Evolutionary conservation across 1,284 basidiomycete species (phyloP).

Genomic region (Sanghuangporus weigelae): DNA sequence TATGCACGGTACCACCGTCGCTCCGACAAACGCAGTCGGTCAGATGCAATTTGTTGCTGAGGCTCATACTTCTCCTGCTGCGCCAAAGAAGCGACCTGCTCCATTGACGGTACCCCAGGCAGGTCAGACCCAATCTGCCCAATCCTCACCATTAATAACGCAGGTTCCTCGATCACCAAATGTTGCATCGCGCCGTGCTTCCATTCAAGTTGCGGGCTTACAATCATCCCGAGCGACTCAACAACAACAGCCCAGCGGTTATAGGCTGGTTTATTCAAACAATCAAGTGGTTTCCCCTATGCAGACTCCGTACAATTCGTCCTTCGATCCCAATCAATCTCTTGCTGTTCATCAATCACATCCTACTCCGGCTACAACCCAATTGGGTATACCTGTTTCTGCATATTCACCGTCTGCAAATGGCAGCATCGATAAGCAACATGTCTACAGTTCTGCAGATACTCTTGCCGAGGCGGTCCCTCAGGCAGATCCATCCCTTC

Average conservation of each 20-base stretch:
- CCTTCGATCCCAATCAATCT: constrained; percentile 13
- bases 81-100: constrained; percentile 2
- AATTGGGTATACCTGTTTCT: not conserved
- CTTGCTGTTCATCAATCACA: not conserved
- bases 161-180: not conserved
- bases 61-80: not conserved
- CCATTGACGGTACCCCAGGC: constrained; percentile 2
- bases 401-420: not conserved
- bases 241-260: not conserved
- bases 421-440: not conserved
- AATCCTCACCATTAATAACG: constrained; percentile 1
- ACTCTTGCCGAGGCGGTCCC: not conserved
- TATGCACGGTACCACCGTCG: not conserved
- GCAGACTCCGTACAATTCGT: constrained; percentile 11
- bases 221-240: constrained; percentile 1
- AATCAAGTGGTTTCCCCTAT: constrained; percentile 1
- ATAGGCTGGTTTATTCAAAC: constrained; percentile 7
- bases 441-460: not conserved
- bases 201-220: not conserved
- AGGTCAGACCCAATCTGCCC: not conserved
- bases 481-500: constrained; percentile 12
- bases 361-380: not conserved
- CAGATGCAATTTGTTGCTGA: not conserved
- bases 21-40: not conserved
- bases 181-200: not conserved